Evolutionary conservation across 106 monocot species (phyloP).

Genomic region (Apostasia shenzhenica): DNA sequence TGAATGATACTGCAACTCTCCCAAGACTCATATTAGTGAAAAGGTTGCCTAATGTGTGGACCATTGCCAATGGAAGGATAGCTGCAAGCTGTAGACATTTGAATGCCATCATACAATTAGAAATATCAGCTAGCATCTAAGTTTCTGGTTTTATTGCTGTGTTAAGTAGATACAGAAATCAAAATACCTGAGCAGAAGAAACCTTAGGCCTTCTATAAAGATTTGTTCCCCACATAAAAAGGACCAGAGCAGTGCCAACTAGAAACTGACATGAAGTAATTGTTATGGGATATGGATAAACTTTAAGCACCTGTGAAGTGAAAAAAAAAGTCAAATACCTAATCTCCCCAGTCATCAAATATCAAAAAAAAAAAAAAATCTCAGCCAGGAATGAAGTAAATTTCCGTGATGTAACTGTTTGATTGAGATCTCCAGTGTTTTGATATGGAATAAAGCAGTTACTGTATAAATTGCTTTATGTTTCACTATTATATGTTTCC

Average conservation of each 20-base stretch:
- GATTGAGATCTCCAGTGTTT: no score
- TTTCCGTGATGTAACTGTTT: not conserved
- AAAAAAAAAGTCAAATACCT: not conserved
- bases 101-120: not conserved
- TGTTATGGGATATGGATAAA: conserved; percentile 63
- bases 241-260: conserved; percentile 42
- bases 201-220: conserved; percentile 63
- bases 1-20: conserved; percentile 75
- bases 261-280: conserved; percentile 66
- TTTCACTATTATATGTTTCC: no score
- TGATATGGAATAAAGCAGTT: no score
- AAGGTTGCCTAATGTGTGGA: conserved; percentile 76
- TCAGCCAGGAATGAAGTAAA: not conserved
- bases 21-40: conserved; percentile 84
- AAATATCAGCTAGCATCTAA: not conserved
- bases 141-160: not conserved
- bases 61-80: conserved; percentile 62
- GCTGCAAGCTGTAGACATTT: conserved; percentile 40
- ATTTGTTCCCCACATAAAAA: conserved; percentile 66
- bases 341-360: not conserved
- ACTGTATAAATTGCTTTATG: no score
- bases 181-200: conserved; percentile 51
- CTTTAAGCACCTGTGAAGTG: conserved; percentile 55
- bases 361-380: not conserved
- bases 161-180: not conserved